Percentiles rank a stretch among this genome's conserved stretches.
phyloP scores from a whole-genome alignment of 2,329 filamentous ascomycete genomes.

The Penicillium freii region DNA sequence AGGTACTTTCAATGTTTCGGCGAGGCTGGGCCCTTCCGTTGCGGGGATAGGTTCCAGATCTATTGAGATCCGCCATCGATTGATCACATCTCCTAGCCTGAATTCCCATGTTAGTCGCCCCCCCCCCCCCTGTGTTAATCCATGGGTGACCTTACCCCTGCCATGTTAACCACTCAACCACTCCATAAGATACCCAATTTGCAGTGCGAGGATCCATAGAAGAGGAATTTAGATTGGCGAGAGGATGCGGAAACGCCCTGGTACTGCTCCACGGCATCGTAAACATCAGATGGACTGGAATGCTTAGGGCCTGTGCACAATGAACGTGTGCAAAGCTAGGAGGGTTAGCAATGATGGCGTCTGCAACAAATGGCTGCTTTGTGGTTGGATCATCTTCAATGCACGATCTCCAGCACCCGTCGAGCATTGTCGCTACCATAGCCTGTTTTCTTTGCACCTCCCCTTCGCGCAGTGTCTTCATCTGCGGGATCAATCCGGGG shows the following conservation, averaged over 20 bases:
- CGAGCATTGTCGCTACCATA: conserved; percentile 40
- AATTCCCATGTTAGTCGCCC: not conserved
- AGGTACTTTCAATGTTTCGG: conserved; percentile 40
- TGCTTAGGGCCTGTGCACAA: conserved; percentile 43
- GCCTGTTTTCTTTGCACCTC: conserved; percentile 32
- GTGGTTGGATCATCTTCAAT: conserved; percentile 33
- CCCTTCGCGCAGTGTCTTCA: conserved; percentile 38
- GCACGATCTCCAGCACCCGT: conserved; percentile 44
- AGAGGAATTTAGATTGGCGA: conserved; percentile 47
- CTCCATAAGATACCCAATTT: conserved; percentile 49
- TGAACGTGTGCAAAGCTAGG: conserved; percentile 52
- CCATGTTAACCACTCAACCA: conserved; percentile 53
- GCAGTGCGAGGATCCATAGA: not conserved
- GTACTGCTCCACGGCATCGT: conserved; percentile 54
- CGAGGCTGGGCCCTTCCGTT: conserved; percentile 39
- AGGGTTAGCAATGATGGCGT: conserved; percentile 56
- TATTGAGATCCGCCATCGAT: conserved; percentile 42
- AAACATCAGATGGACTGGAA: conserved; percentile 54
- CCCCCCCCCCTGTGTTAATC: too few species aligned
- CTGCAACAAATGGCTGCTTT: conserved; percentile 50
- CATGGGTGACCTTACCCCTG: conserved; percentile 39
- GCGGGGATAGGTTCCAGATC: conserved; percentile 42
- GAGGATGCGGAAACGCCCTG: conserved; percentile 48
- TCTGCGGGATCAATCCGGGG: conserved; percentile 43
- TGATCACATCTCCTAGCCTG: conserved; percentile 49